Evolutionary conservation across 139 green algal species (phyloP).

Genomic region (Ulvella scutata): DNA sequence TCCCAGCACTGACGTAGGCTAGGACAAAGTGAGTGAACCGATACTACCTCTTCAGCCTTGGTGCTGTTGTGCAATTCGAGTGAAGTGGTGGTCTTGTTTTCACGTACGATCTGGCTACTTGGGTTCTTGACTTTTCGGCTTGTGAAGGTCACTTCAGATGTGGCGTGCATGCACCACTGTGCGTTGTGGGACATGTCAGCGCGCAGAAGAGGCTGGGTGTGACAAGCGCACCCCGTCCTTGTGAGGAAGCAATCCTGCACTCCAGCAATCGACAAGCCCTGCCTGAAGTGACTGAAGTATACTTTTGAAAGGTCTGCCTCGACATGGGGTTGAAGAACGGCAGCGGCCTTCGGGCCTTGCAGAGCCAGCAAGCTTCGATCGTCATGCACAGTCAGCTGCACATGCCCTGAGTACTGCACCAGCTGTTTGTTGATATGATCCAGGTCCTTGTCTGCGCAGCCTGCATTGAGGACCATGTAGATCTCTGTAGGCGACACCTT

Average conservation of each 20-base stretch:
- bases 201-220: too few relatives aligned
- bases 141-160: too few relatives aligned
- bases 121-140: too few relatives aligned
- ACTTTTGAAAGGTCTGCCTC: conserved; percentile 61
- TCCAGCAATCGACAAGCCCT: conserved; percentile 49
- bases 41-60: too few relatives aligned
- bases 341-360: conserved; percentile 59
- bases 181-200: too few relatives aligned
- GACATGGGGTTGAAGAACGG: conserved; percentile 29
- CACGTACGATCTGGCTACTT: too few relatives aligned
- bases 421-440: conserved; percentile 76
- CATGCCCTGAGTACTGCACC: conserved; percentile 18
- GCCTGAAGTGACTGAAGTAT: conserved; percentile 81
- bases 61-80: too few relatives aligned
- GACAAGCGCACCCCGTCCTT: conserved; percentile 71
- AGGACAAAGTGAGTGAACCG: too few relatives aligned
- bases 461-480: conserved; percentile 97
- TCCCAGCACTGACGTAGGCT: too few relatives aligned
- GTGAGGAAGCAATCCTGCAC: conserved; percentile 67
- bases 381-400: conserved; percentile 58
- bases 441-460: conserved; percentile 93
- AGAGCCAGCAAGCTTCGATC: conserved; percentile 84
- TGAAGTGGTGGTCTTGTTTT: too few relatives aligned
- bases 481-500: conserved; percentile 55
- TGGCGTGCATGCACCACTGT: too few relatives aligned